Base-by-base conservation (phyloP, 352 stramenopile genomes). In the Pythium coloratum region DNA sequence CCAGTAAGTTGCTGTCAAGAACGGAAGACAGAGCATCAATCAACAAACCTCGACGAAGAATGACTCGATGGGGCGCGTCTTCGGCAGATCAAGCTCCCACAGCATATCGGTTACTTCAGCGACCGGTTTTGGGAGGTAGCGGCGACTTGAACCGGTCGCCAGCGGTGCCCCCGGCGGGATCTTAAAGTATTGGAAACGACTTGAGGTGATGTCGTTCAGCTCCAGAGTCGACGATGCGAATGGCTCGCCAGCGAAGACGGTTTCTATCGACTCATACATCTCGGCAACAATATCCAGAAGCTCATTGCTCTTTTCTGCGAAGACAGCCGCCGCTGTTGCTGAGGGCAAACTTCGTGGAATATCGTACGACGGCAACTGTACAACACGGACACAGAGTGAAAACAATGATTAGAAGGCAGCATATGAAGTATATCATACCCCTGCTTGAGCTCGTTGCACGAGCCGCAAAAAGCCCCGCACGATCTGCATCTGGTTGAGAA, bases 151-250 rank as follows among this genome's bases (percentile, higher is more conserved):
- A 10, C 9, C 14, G 8, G 6, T 42, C 9, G 36, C 36, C 6
- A 42, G 8, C 36, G 3, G 4, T 16, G 36, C 36, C 14, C 36
- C 36, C 8, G 36, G 36, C 2, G 36, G 36, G 5, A 42, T 42
- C 36, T 16, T 2, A 42, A 3, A 2, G 9, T 33, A 44, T 8
- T 36, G n/a, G 20, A 57, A 34, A 7, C 46, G n/a, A n/a, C n/a
- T n/a, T n/a, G n/a, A n/a, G n/a, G n/a, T n/a, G n/a, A n/a, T n/a
- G 3, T 66, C 50, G 28, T 32, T 34, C 13, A 66, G 59, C 36
- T 66, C 59, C 1, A 16, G 32, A 8, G 10, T 33, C 24, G 10
- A 1, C n/a, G 36, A 59, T 53, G 13, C 47, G 34, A 18, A 30
- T 14, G 20, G 14, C 10, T 53, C 46, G 18, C 24, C 3, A 3